These are phyloP conservation scores for Penicillium sp. DNA, from an alignment of 2,329 filamentous ascomycete species.

Conservation along the genomic window DNA sequence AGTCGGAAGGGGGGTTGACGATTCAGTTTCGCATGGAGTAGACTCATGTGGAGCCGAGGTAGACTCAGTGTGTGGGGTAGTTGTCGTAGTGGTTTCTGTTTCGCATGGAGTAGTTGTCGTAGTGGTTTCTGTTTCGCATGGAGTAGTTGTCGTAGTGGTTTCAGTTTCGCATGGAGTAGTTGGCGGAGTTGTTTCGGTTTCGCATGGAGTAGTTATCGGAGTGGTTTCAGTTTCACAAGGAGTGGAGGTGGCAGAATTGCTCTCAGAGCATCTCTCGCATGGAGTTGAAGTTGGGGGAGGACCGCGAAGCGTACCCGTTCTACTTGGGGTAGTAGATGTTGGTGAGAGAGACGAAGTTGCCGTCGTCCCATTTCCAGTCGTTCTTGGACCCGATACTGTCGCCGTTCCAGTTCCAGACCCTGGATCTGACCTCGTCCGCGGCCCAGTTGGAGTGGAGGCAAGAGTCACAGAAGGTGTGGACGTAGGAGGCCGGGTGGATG, in stretches of 20 bases:
- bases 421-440: too few relatives aligned
- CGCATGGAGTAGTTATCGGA: constrained; percentile 4
- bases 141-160: constrained; percentile 4
- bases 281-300: constrained; percentile 7
- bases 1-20: constrained; percentile 6
- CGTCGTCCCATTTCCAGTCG: background rate
- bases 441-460: background rate
- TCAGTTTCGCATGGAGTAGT: constrained; percentile 13
- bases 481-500: background rate
- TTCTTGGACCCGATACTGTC: too few relatives aligned
- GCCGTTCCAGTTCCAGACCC: too few relatives aligned
- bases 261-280: background rate
- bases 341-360: constrained; percentile 1
- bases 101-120: constrained; percentile 10
- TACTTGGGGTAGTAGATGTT: constrained; percentile 4
- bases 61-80: background rate
- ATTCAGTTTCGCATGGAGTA: constrained; percentile 8
- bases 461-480: constrained; percentile 1
- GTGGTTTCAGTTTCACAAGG: constrained; percentile 4
- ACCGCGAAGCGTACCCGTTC: background rate
- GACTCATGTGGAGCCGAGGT: background rate
- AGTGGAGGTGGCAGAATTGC: constrained; percentile 1
- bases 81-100: constrained; percentile 4
- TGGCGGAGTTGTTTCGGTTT: background rate
- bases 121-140: constrained; percentile 1